These are phyloP conservation scores for Somion occarium DNA, from an alignment of 1,284 basidiomycete species.

Conservation along the genomic window DNA sequence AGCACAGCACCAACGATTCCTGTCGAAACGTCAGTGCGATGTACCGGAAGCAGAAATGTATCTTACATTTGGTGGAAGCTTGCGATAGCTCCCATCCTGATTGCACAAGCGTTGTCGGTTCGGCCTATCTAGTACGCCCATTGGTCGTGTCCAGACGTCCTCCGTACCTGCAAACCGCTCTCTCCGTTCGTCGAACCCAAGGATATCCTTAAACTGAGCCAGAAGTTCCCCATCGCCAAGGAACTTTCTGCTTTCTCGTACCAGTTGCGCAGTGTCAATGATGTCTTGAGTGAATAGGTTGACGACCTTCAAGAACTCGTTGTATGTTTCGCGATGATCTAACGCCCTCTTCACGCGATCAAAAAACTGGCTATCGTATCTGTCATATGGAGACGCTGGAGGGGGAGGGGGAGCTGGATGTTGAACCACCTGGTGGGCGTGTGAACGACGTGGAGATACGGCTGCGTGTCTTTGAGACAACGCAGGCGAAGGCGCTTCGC, in stretches of 20 bases:
- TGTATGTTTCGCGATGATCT: slow-evolving; percentile 71
- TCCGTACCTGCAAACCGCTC: slow-evolving; percentile 64
- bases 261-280: slow-evolving; percentile 80
- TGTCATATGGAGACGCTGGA: slow-evolving; percentile 36
- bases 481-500: slow-evolving; percentile 27
- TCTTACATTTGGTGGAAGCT: slow-evolving; percentile 81
- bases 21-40: slow-evolving; percentile 25
- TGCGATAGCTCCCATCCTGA: slow-evolving; percentile 86
- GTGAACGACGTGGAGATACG: slow-evolving; percentile 9
- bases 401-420: slow-evolving; percentile 4
- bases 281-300: slow-evolving; percentile 85
- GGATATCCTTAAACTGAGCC: slow-evolving; percentile 81
- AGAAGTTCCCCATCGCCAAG: slow-evolving; percentile 77
- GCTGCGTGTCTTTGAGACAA: slow-evolving; percentile 14
- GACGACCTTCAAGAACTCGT: slow-evolving; percentile 81
- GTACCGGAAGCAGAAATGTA: background rate
- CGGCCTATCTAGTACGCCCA: slow-evolving; percentile 38
- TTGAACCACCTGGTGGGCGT: slow-evolving; percentile 5
- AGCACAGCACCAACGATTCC: slow-evolving; percentile 91
- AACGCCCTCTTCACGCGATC: slow-evolving; percentile 82
- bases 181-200: slow-evolving; percentile 59
- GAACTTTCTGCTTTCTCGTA: slow-evolving; percentile 78
- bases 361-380: slow-evolving; percentile 90
- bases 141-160: slow-evolving; percentile 75
- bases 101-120: slow-evolving; percentile 56